Percentiles rank a stretch among this genome's conserved stretches.
phyloP scores from a whole-genome alignment of 768 basidiomycete genomes.

The Mycena leptocephala region DNA sequence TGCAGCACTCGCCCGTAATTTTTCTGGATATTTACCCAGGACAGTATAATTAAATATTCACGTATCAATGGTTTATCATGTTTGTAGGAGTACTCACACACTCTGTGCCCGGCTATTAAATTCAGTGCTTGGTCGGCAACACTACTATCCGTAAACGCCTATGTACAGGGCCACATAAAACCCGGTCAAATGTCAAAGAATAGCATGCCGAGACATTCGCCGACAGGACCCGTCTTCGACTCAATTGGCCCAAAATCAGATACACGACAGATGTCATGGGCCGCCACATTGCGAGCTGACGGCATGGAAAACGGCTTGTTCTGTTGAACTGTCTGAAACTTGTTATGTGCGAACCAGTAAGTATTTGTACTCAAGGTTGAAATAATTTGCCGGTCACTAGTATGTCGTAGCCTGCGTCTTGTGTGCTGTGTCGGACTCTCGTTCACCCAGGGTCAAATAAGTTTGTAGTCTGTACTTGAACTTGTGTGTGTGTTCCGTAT shows the following conservation, averaged over 20 bases:
- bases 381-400: not conserved
- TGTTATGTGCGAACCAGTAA: no score
- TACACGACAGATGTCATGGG: not conserved
- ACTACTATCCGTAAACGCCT: not conserved
- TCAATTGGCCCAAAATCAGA: not conserved
- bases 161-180: no score
- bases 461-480: not conserved
- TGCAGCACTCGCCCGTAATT: not conserved
- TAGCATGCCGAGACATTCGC: not conserved
- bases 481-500: not conserved
- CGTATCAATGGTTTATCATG: not conserved
- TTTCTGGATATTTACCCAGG: not conserved
- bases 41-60: not conserved
- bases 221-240: not conserved
- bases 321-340: no score
- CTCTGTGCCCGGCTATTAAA: not conserved
- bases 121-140: not conserved
- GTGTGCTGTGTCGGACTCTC: no score
- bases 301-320: not conserved
- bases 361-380: not conserved
- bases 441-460: not conserved
- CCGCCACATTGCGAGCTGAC: slow-evolving; percentile 3
- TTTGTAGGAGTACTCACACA: not conserved
- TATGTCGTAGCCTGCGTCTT: no score
- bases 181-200: no score